phyloP scores from a whole-genome alignment of 257 asterid species.

The Nicotiana knightiana region DNA sequence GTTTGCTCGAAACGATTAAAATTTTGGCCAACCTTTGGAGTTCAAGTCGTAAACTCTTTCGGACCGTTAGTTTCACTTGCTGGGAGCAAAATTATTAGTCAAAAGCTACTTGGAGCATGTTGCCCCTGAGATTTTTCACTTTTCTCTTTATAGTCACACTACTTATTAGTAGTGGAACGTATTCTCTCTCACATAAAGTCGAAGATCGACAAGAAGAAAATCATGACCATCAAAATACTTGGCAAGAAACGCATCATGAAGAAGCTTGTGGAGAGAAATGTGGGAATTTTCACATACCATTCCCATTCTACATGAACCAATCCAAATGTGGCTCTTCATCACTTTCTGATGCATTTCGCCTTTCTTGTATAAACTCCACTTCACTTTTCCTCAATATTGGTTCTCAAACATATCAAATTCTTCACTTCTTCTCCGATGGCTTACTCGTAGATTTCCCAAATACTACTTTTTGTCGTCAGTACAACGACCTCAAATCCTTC shows the following conservation, averaged over 20 bases:
- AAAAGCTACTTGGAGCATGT: not conserved
- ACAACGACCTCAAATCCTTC: constrained; percentile 44
- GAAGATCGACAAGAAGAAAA: not conserved
- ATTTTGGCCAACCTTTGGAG: not conserved
- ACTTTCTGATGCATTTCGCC: constrained; percentile 31
- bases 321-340: constrained; percentile 4
- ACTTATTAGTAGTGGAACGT: not conserved
- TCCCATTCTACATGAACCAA: constrained; percentile 43
- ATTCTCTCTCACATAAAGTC: not conserved
- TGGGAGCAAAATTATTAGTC: not conserved
- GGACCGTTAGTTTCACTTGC: not conserved
- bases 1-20: not conserved
- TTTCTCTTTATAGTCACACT: not conserved
- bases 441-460: constrained; percentile 49
- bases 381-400: constrained; percentile 36
- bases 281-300: constrained; percentile 40
- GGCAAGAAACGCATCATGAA: not conserved
- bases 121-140: not conserved
- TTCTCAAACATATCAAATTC: constrained; percentile 33
- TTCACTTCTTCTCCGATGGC: constrained; percentile 53
- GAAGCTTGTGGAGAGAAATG: constrained; percentile 26
- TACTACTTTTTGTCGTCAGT: constrained; percentile 42
- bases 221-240: not conserved
- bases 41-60: not conserved
- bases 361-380: constrained; percentile 51